phyloP scores from a whole-genome alignment of 768 basidiomycete species.

The Artomyces pyxidatus region DNA sequence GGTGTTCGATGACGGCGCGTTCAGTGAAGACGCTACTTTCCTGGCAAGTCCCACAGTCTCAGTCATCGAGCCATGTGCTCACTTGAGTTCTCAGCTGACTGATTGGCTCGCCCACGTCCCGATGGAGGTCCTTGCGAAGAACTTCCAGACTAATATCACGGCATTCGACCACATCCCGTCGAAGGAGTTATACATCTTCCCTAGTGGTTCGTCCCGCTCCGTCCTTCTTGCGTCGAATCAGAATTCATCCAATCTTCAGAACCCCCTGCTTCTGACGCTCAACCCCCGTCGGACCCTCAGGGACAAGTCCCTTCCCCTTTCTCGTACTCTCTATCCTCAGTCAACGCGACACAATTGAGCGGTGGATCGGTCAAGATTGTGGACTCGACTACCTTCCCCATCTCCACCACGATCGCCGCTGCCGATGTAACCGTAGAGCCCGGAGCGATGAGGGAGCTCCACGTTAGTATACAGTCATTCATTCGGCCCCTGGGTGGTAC shows the following conservation, averaged over 20 bases:
- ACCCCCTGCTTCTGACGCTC: conserved; percentile 23
- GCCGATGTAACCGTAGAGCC: conserved; percentile 53
- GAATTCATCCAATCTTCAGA: conserved; percentile 11
- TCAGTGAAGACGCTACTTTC: conserved; percentile 29
- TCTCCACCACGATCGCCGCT: conserved; percentile 44
- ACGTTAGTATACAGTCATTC: conserved; percentile 28
- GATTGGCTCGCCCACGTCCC: conserved; percentile 27
- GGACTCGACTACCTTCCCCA: conserved; percentile 43
- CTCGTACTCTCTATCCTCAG: conserved; percentile 39
- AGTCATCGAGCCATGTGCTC: not conserved
- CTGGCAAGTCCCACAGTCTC: conserved; percentile 16
- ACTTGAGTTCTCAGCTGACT: conserved; percentile 20
- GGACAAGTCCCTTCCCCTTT: conserved; percentile 38
- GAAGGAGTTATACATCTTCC: conserved; percentile 25
- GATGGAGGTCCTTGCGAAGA: conserved; percentile 31
- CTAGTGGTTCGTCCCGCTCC: conserved; percentile 12
- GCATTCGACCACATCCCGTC: conserved; percentile 25
- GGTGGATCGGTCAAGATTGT: conserved; percentile 35
- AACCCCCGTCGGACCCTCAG: conserved; percentile 33
- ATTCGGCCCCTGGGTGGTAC: not conserved
- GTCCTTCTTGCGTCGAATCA: not conserved
- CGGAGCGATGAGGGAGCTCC: conserved; percentile 52
- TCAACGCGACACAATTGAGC: conserved; percentile 32
- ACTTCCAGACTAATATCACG: conserved; percentile 22
- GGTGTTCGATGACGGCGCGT: conserved; percentile 29